phyloP scores from a whole-genome alignment of 805 yeast genomes.

The Candida chauliodis region DNA sequence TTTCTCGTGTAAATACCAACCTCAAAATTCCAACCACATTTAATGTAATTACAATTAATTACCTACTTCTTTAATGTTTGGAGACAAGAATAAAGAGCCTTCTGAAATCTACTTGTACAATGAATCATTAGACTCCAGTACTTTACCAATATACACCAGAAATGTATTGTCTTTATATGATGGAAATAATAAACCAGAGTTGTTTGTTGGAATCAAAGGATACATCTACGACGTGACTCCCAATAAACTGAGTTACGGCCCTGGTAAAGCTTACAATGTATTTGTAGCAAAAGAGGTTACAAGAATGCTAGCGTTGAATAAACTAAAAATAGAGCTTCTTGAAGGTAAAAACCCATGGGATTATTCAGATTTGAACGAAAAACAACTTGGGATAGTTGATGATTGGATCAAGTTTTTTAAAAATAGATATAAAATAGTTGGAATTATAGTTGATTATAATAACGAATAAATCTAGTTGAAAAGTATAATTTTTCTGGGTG shows the following conservation, averaged over 20 bases:
- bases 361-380: constrained; percentile 50
- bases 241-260: constrained; percentile 68
- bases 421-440: constrained; percentile 37
- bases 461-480: too few species aligned
- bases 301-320: constrained; percentile 69
- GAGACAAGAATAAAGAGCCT: constrained; percentile 10
- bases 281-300: constrained; percentile 78
- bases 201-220: constrained; percentile 76
- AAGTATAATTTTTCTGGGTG: too few species aligned
- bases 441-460: constrained; percentile 34
- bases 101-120: constrained; percentile 28
- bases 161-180: constrained; percentile 29
- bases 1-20: background rate
- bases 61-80: constrained; percentile 4
- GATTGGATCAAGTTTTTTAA: constrained; percentile 74
- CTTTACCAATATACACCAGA: constrained; percentile 32
- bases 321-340: constrained; percentile 18
- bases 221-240: constrained; percentile 72
- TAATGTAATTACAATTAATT: too few species aligned
- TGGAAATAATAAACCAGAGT: constrained; percentile 29
- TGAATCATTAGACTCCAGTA: constrained; percentile 23
- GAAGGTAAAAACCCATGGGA: constrained; percentile 37
- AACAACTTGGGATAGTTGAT: constrained; percentile 57
- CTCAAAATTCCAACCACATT: too few species aligned
- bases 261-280: constrained; percentile 67